Conservation (phyloP, 164 flowering plant genomes). For the Malania oleifera region DNA sequence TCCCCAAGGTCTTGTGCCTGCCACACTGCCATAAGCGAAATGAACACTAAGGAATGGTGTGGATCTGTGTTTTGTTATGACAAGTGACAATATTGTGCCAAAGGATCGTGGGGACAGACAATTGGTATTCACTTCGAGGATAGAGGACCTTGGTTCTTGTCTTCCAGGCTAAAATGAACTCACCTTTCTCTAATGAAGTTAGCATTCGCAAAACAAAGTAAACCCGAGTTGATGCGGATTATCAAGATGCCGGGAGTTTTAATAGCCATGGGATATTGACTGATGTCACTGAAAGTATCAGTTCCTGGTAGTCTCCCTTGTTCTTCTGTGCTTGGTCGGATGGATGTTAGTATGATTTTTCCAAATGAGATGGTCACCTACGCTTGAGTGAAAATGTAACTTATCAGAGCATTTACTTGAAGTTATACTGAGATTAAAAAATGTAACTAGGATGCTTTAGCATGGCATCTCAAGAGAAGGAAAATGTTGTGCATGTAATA, state of each 20-base stretch:
- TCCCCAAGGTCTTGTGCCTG: too few species aligned
- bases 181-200: slow-evolving; percentile 68
- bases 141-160: not conserved
- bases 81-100: too few species aligned
- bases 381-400: not conserved
- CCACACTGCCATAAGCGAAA: too few species aligned
- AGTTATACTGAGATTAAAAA: too few species aligned
- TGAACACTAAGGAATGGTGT: too few species aligned
- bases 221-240: slow-evolving; percentile 43
- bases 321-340: slow-evolving; percentile 48
- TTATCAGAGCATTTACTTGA: too few species aligned
- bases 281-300: slow-evolving; percentile 43
- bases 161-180: not conserved
- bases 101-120: too few species aligned
- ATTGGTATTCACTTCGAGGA: too few species aligned
- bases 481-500: too few species aligned
- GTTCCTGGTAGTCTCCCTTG: slow-evolving; percentile 66
- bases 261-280: slow-evolving; percentile 58
- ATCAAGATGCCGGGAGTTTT: slow-evolving; percentile 38
- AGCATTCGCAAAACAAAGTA: slow-evolving; percentile 83
- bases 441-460: too few species aligned
- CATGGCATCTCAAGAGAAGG: too few species aligned
- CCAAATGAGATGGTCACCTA: slow-evolving; percentile 70
- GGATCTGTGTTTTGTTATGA: too few species aligned
- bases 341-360: slow-evolving; percentile 47